Evolutionary conservation across 768 basidiomycete species (phyloP), one percentile per base, ranked within the genome.

Genomic region (Tephrocybe sp.): DNA sequence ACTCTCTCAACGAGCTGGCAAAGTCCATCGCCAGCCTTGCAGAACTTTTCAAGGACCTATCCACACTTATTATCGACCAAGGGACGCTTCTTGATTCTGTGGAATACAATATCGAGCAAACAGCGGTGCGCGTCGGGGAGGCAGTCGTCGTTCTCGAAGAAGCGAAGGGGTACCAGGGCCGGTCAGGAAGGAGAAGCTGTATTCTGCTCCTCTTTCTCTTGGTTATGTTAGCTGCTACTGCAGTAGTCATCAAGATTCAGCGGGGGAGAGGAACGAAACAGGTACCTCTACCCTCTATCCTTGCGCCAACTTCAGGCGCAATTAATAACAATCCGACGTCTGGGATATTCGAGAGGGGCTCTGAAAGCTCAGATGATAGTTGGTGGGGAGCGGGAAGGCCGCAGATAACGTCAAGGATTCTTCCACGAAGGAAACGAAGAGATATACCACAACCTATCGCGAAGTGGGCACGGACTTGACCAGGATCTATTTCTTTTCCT

Each of bases 81-180:
- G 97, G 97, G 24, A 98, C 96, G 24, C 80, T 99, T 26, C 78
- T 98, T 47, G 97, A 98, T 69, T 93, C 92, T 30, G 81, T 98
- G 48, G 97, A 99, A 69, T 99, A 92, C 71, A 99, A 99, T 65
- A 89, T 99, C 44, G 93, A 98, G 67, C 87, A 90, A 66, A 91
- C 95, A 4, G 87, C 87, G 15, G 80, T 80, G 26, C 83, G 92
- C 44, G 78, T 95, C 64, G 69, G 84, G 47, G 89, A 90, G 37
- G 92, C 94, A 18, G 93, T 89, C 30, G 81, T 83, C 60, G 93
- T 97, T 58, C 75, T 99, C 41, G 74, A 86, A 48, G 74, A 82
- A 12, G 97, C 97, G 4, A 89, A 89, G 46, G 76, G 76, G 56
- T 96, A 98, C 70, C 97, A 99, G 72, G 87, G 87, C 63, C 93